Conservation (phyloP, 1,139 yeast species). For the Pneumocystis canis region DNA sequence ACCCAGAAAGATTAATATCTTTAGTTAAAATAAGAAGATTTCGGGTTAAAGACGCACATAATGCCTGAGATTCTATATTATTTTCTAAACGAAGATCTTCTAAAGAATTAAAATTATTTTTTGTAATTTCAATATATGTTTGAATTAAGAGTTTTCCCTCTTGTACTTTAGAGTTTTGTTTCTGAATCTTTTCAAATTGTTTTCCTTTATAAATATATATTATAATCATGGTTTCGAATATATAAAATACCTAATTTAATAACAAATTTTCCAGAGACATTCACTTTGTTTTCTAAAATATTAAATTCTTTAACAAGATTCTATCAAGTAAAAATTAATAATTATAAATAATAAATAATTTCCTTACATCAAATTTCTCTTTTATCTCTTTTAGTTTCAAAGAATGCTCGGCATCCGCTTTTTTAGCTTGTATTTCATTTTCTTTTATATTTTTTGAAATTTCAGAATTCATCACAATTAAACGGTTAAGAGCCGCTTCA, state of each 20-base stretch:
- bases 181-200: constrained; percentile 57
- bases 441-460: constrained; percentile 5
- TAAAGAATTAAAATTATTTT: constrained; percentile 3
- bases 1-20: constrained; percentile 27
- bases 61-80: constrained; percentile 37
- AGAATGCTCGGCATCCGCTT: constrained; percentile 15
- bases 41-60: constrained; percentile 56
- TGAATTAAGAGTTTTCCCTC: constrained; percentile 62
- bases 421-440: constrained; percentile 8
- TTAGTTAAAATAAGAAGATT: constrained; percentile 50
- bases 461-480: constrained; percentile 8
- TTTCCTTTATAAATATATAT: constrained; percentile 65
- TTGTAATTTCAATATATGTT: constrained; percentile 39
- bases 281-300: constrained; percentile 8
- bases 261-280: constrained; percentile 9
- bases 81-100: constrained; percentile 27
- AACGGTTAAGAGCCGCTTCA: constrained; percentile 54
- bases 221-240: constrained; percentile 37
- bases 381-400: constrained; percentile 5
- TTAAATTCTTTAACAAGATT: constrained; percentile 8
- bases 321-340: neutral
- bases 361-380: constrained; percentile 8
- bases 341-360: neutral
- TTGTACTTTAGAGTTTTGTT: constrained; percentile 57
- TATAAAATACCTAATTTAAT: constrained; percentile 4